Evolutionary conservation across 306 rosid genomes (phyloP).

Genomic region (Sphenostylis stenocarpa): DNA sequence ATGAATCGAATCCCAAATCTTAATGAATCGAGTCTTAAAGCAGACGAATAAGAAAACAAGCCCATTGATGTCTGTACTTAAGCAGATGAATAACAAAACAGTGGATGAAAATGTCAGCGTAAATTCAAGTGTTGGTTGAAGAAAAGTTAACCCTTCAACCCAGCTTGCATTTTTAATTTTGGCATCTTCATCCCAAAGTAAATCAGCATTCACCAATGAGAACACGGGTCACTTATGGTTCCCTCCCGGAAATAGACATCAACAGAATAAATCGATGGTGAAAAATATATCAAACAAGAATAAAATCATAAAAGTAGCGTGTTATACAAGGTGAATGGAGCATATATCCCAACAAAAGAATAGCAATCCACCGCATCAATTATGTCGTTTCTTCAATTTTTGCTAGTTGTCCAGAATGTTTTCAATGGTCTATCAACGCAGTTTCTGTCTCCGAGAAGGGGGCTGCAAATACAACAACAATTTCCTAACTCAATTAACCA

Average conservation of each 20-base stretch:
- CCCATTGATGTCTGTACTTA: background rate
- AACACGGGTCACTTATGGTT: conserved; percentile 34
- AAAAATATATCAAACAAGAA: conserved; percentile 40
- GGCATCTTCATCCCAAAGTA: conserved; percentile 28
- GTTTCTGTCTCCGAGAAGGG: conserved; percentile 95
- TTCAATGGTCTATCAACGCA: conserved; percentile 92
- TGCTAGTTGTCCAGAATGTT: conserved; percentile 31
- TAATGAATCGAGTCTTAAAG: too few species aligned
- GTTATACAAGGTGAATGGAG: conserved; percentile 41
- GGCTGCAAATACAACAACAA: conserved; percentile 62
- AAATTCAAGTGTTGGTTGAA: conserved; percentile 30
- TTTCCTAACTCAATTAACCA: conserved; percentile 17
- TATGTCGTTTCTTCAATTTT: conserved; percentile 18
- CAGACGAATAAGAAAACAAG: background rate
- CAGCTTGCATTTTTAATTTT: conserved; percentile 25
- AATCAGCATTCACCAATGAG: conserved; percentile 35
- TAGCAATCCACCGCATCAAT: conserved; percentile 38
- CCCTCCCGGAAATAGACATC: conserved; percentile 30
- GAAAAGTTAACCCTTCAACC: conserved; percentile 29
- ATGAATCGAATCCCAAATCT: too few species aligned
- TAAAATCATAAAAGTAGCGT: conserved; percentile 44
- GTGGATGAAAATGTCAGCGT: conserved; percentile 22
- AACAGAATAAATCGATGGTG: conserved; percentile 23
- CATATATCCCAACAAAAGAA: conserved; percentile 36
- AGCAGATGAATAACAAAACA: background rate